These are phyloP conservation scores for Basipetospora chlamydospora DNA, from an alignment of 2,329 filamentous ascomycete species.

Conservation along the genomic window DNA sequence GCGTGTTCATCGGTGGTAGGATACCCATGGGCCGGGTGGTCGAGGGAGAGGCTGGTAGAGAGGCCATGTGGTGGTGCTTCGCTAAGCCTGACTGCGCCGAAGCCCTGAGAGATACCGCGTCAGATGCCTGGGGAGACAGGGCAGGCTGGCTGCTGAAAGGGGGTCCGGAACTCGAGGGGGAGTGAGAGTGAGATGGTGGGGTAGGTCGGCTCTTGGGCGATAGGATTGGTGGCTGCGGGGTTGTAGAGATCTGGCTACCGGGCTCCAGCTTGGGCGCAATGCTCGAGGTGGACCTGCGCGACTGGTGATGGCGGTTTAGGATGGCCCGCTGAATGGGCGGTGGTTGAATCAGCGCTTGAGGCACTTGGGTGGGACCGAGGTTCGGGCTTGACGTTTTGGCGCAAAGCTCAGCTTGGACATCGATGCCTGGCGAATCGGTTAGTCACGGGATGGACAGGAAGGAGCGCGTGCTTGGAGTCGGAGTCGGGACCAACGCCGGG, in stretches of 20 bases:
- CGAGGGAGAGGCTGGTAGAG: conserved; percentile 1
- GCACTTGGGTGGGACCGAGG: conserved; percentile 53
- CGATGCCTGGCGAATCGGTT: conserved; percentile 50
- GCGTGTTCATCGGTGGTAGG: too few relatives aligned
- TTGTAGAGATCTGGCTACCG: conserved; percentile 29
- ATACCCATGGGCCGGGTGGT: not conserved
- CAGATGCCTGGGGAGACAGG: conserved; percentile 30
- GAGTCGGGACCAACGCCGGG: not conserved
- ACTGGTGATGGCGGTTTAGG: conserved; percentile 66
- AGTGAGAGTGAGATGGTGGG: conserved; percentile 59
- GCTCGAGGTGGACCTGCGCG: conserved; percentile 55
- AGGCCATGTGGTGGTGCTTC: conserved; percentile 3
- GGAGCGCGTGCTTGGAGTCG: not conserved
- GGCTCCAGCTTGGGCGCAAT: conserved; percentile 62
- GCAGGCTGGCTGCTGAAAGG: conserved; percentile 23
- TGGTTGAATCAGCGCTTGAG: conserved; percentile 54
- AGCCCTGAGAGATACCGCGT: conserved; percentile 30
- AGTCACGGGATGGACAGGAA: conserved; percentile 5
- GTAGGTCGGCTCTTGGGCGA: conserved; percentile 66
- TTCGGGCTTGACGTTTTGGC: conserved; percentile 83
- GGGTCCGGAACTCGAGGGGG: conserved; percentile 34
- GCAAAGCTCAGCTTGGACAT: conserved; percentile 89
- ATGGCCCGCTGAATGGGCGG: conserved; percentile 69
- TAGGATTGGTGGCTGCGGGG: conserved; percentile 34
- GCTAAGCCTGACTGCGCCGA: conserved; percentile 12